Evolutionary conservation across 805 yeast genomes (phyloP).

Genomic region (Starmera pachycereana): DNA sequence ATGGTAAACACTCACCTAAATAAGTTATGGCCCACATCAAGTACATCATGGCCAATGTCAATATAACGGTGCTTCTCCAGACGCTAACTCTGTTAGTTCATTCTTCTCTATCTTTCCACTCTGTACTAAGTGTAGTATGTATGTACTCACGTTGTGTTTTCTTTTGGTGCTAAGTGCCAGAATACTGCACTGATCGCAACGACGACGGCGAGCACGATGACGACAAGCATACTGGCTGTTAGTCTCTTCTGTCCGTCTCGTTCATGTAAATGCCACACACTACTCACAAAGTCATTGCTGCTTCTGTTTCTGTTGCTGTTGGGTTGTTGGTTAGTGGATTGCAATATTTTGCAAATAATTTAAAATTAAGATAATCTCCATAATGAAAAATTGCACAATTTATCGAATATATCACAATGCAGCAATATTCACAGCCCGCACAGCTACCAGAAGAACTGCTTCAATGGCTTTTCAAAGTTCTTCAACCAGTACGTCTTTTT

Average conservation of each 20-base stretch:
- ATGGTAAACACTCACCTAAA: constrained; percentile 29
- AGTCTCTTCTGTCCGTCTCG: neutral
- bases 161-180: constrained; percentile 82
- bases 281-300: no score
- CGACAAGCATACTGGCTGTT: constrained; percentile 33
- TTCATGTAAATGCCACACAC: no score
- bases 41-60: constrained; percentile 68
- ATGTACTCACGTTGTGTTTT: constrained; percentile 52
- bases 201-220: constrained; percentile 50
- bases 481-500: constrained; percentile 31
- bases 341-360: no score
- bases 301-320: no score
- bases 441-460: constrained; percentile 22
- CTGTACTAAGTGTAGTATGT: no score
- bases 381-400: no score
- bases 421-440: no score
- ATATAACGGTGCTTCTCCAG: constrained; percentile 62
- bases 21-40: constrained; percentile 93
- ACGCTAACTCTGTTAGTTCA: constrained; percentile 26
- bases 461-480: constrained; percentile 49
- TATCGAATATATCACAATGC: no score
- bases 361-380: no score
- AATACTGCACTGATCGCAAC: constrained; percentile 51
- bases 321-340: no score
- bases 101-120: neutral